Conservation (phyloP, 2,329 filamentous ascomycete species). For the Clathrospora elynae region DNA sequence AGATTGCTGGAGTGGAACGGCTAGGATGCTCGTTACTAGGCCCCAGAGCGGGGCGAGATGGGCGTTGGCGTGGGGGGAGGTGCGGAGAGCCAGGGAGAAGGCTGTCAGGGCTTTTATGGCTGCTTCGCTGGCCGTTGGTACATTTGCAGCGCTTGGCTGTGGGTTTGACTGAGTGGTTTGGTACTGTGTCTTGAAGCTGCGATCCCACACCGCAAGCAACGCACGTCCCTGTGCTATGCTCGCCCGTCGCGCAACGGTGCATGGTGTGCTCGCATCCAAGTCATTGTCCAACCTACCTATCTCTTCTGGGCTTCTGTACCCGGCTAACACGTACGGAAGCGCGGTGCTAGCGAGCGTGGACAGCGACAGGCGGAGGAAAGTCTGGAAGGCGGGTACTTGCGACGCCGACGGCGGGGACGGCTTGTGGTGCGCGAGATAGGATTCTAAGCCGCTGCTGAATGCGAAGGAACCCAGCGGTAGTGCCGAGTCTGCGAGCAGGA, state of each 20-base stretch:
- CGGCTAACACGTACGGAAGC: constrained; percentile 75
- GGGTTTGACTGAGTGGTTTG: not conserved
- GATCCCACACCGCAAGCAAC: constrained; percentile 75
- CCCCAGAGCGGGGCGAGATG: constrained; percentile 76
- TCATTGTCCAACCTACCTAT: constrained; percentile 71
- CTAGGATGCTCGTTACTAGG: constrained; percentile 65
- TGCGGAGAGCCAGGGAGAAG: constrained; percentile 41
- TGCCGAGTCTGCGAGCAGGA: constrained; percentile 80
- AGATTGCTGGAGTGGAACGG: constrained; percentile 65
- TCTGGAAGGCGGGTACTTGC: constrained; percentile 58
- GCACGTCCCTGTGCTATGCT: constrained; percentile 77
- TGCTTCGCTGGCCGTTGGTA: not conserved
- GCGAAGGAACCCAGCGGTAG: constrained; percentile 85
- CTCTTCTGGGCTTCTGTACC: constrained; percentile 60
- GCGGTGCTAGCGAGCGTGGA: constrained; percentile 72
- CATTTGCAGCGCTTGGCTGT: not conserved
- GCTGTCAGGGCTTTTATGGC: constrained; percentile 33
- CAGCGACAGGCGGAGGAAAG: constrained; percentile 73
- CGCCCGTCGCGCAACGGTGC: constrained; percentile 77
- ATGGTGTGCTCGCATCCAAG: constrained; percentile 76
- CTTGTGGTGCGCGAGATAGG: constrained; percentile 73
- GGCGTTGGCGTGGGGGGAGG: constrained; percentile 49
- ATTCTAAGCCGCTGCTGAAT: constrained; percentile 82
- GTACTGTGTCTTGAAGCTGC: constrained; percentile 60
- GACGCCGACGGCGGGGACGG: constrained; percentile 37